Conservation (phyloP, 768 basidiomycete species). For the Kwoniella mangroviensis region DNA sequence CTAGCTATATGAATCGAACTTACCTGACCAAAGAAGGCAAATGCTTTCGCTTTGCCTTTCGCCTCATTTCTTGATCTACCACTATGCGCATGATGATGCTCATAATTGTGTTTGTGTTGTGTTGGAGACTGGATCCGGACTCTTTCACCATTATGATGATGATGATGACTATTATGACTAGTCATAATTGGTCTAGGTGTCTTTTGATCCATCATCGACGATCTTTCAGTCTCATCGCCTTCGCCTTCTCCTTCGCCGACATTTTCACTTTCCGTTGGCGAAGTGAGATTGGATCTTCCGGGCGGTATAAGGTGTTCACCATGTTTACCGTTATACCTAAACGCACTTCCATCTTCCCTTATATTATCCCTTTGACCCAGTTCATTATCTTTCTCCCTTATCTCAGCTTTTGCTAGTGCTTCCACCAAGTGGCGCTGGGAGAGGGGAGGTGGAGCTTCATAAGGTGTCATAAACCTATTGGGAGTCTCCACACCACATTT, state of each 20-base stretch:
- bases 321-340: conserved; percentile 27
- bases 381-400: conserved; percentile 60
- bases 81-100: conserved; percentile 24
- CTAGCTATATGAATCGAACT: conserved; percentile 20
- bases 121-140: neutral
- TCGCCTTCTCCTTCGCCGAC: neutral
- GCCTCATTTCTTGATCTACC: conserved; percentile 1
- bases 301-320: conserved; percentile 43
- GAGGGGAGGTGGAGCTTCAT: conserved; percentile 48
- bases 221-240: conserved; percentile 2
- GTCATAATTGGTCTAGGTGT: conserved; percentile 11
- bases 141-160: neutral
- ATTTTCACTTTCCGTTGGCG: conserved; percentile 2
- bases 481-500: conserved; percentile 57
- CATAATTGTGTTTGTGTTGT: conserved; percentile 14
- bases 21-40: conserved; percentile 57
- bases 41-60: conserved; percentile 50
- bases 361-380: conserved; percentile 66
- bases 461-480: conserved; percentile 53
- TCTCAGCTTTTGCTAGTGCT: conserved; percentile 46
- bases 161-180: neutral
- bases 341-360: conserved; percentile 52
- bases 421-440: conserved; percentile 54
- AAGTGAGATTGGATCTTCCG: conserved; percentile 21
- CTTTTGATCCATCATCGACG: conserved; percentile 10